Evolutionary conservation across 2,329 filamentous ascomycete species (phyloP), one percentile per base, ranked within the genome.

Genomic region (Mycosphaerella sp.): DNA sequence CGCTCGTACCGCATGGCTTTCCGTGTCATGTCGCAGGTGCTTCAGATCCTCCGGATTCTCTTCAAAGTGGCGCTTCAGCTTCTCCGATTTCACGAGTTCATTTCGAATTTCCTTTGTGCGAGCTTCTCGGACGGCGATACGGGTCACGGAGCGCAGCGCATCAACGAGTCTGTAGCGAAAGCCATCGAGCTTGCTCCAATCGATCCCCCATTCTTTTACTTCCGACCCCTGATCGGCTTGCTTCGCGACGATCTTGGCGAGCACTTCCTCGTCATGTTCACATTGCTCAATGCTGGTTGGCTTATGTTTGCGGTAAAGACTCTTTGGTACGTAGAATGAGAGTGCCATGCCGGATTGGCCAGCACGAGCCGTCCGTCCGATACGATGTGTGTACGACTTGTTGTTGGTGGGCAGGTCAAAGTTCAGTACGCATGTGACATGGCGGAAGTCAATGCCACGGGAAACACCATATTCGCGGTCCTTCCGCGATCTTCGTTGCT

Each of bases 81-180:
- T 96, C 67, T 97, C 92, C 61, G 86, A 92, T 74, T 95, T 95
- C 64, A 96, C 78, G 10, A 98, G 78, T 70, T 97, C 93, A 69
- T 92, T 84, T 51, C 89, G 82, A 53, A 98, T 79, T 72, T 98
- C 92, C 56, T 88, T 82, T 8, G 89, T 87, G 47, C 93, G 82
- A 2, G 93, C 92, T 75, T 96, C 91, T 60, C 92, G 86, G 43
- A 98, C 83, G 0, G 92, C 87, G 26, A 95, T 86, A 55, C 87
- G 84, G 8, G 93, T 98, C 2, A 98, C 90, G 0, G 90, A 86
- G 59, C 91, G 83, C 40, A 98, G 76, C 0, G 92, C 93, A 69
- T 97, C 93, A 50, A 89, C 87, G 82, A 95, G 89, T 62, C 93
- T 86, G 73, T 98, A 98, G 17, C 92, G 81, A 76, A 98, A 97